Base-by-base conservation (phyloP, 306 rosid genomes). In the Senna tora region DNA sequence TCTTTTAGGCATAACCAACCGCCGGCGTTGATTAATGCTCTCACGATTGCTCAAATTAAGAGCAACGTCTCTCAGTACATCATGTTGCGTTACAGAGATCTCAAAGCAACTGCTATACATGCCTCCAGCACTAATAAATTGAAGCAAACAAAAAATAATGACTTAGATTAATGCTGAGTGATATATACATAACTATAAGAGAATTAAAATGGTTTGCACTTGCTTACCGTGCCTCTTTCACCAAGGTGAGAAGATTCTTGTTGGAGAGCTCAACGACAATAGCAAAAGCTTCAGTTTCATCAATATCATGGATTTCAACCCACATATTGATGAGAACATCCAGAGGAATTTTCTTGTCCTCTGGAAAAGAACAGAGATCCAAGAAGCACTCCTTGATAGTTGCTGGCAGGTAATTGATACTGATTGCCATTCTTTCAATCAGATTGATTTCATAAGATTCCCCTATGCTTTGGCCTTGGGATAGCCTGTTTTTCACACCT, bases 321-420 rank as follows among this genome's bases (percentile, higher is more conserved):
- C 98, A 93, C 77, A 87, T 81, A 34, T 84, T 93, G 84, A 84
- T 86, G 69, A 93, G 94, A 73, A 86, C 82, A 36, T 91, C 96
- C 0, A 93, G 79, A n/a, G 98, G 96, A 15, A 93, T 93, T 68
- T 86, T 91, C 65, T 81, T 87, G 77, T 93, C 98, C 60, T 93
- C 98, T 0, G 96, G 97, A 64, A 93, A 93, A 22, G 88, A 79
- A 53, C 96, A 91, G 65, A 93, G 56, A 74, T 93, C 98, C 68
- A 93, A 82, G 82, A 91, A 93, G 41, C 98, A 93, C 28, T 87
- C 94, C 72, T 80, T 82, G 60, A 91, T 87, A 67, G 80, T 85
- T 20, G 73, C 75, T 0, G 80, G 73, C 6, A 93, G 77, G 57
- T 72, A 82, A 49, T 83, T 86, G 1, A 89, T 76, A 66, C 95